Base-by-base conservation (phyloP, 1,284 basidiomycete species). In the Exobasidium rhododendri region DNA sequence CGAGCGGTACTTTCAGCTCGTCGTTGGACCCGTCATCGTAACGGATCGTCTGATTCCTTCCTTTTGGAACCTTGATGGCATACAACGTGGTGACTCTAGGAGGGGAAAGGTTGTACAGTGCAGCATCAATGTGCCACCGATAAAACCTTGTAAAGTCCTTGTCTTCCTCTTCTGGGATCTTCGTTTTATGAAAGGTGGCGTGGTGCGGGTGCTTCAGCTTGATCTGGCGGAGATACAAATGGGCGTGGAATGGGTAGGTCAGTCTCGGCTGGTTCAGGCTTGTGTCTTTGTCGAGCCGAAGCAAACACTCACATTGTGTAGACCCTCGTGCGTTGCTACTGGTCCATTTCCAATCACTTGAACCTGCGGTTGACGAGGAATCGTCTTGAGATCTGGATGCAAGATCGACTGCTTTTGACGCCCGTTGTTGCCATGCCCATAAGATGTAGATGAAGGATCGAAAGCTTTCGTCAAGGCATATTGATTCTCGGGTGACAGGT, bases 1-100 rank as follows among this genome's bases (percentile, higher is more conserved):
- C 92, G 4, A 92, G 84, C 1, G 92, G 90, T 0, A 94, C 90
- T 6, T 84, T 75, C 1, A 94, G 82, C 80, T 88, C 88, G 66
- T 94, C 91, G 0, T 88, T 89, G 0, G 90, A 89, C 1, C 90
- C 91, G 79, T 94, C 92, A 74, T 94, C 92, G 79, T 96, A 94
- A 53, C 89, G 82, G 61, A 87, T 85, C 0, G 83, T 83, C 83
- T 94, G 92, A 20, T 67, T 74, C 2, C 82, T 77, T 0, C 91
- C 92, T 31, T 83, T 69, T 0, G 92, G 92, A 0, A 94, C 88
- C 0, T 77, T 83, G 61, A 94, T 83, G 0, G 87, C 91, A 69
- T 93, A 92, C 6, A 96, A 85, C 0, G 92, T 91, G 1, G 93
- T 96, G 45, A 92, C 92, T 70, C 85, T 88, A 2, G 92, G 92